phyloP scores from a whole-genome alignment of 2,329 filamentous ascomycete genomes.

The Talaromyces sp. region DNA sequence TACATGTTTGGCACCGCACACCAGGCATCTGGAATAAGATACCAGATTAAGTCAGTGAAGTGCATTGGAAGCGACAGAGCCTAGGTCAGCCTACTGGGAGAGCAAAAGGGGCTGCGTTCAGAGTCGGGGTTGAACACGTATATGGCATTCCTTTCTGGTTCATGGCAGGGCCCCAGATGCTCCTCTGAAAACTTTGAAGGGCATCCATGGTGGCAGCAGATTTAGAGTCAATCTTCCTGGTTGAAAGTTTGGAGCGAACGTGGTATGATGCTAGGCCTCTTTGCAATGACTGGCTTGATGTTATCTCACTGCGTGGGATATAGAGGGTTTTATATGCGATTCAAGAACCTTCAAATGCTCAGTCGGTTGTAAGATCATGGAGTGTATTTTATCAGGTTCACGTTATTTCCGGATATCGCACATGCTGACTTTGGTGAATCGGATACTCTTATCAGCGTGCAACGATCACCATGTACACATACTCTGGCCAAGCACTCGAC shows the following conservation, averaged over 20 bases:
- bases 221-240: not conserved
- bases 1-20: constrained; percentile 6
- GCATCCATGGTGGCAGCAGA: not conserved
- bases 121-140: not conserved
- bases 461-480: not conserved
- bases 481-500: not conserved
- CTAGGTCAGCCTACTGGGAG: not conserved
- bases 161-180: not conserved
- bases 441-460: not conserved
- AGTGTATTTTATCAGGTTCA: not conserved
- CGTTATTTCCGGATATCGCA: not conserved
- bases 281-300: not conserved
- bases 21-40: constrained; percentile 10
- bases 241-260: not conserved
- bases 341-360: not conserved
- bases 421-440: not conserved
- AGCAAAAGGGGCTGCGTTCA: not conserved
- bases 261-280: not conserved
- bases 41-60: not conserved
- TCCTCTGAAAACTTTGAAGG: not conserved
- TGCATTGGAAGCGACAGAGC: not conserved
- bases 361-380: not conserved
- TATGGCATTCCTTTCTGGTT: not conserved
- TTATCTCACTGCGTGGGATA: not conserved
- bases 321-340: not conserved